Percentiles rank a stretch among this genome's conserved stretches.
Evolutionary conservation across 129 eudicot genomes (phyloP).

Genomic region (Escallonia herrerae): DNA sequence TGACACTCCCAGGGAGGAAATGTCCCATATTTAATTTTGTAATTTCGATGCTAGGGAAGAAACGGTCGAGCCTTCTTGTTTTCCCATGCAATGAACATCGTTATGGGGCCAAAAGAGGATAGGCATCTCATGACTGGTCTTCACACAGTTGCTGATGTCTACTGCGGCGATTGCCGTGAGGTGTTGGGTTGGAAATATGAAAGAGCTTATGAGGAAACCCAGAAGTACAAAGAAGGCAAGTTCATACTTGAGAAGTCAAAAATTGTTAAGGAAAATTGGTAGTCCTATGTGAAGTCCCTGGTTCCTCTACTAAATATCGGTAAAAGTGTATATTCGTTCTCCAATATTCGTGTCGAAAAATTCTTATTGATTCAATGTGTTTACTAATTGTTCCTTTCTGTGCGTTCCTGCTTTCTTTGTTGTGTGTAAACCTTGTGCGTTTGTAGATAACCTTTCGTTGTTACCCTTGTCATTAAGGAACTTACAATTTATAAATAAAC

Average conservation of each 20-base stretch:
- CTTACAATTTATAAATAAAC: slow-evolving; percentile 8
- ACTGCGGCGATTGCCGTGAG: slow-evolving; percentile 35
- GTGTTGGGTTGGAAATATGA: slow-evolving; percentile 36
- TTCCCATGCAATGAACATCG: slow-evolving; percentile 41
- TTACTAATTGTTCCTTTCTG: slow-evolving; percentile 13
- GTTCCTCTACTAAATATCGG: neutral
- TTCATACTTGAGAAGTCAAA: slow-evolving; percentile 28
- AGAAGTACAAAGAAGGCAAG: slow-evolving; percentile 38
- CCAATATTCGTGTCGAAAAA: neutral
- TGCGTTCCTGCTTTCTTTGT: neutral
- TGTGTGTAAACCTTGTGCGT: neutral
- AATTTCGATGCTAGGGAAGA: slow-evolving; percentile 21
- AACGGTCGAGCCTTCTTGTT: slow-evolving; percentile 39
- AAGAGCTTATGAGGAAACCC: slow-evolving; percentile 30
- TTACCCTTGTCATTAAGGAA: neutral
- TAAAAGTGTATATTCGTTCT: neutral
- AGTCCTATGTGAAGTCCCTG: slow-evolving; percentile 12
- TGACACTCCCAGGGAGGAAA: too few species aligned
- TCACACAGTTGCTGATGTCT: slow-evolving; percentile 41
- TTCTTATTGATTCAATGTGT: slow-evolving; percentile 13
- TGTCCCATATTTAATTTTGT: neutral
- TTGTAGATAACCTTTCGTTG: neutral
- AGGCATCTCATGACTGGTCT: slow-evolving; percentile 38
- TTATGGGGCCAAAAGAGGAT: slow-evolving; percentile 28
- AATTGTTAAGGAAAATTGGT: slow-evolving; percentile 33